Evolutionary conservation across 768 basidiomycete genomes (phyloP).

Genomic region (Cystofilobasidium macerans): DNA sequence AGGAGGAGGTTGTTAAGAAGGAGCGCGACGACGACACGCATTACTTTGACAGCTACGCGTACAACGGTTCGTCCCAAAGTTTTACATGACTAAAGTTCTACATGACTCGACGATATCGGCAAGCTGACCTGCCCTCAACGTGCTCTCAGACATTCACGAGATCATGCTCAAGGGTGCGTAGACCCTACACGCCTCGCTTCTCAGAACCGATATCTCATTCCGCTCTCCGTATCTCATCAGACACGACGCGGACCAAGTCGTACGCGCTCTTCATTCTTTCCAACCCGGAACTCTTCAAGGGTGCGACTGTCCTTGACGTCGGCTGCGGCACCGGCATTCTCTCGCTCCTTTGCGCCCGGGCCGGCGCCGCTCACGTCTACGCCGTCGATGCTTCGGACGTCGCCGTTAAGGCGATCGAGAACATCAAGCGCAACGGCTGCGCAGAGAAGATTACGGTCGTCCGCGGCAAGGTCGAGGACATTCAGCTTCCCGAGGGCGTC

Average conservation of each 20-base stretch:
- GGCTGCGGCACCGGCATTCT: conserved; percentile 93
- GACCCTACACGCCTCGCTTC: background rate
- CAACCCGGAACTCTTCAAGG: conserved; percentile 68
- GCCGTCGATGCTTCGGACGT: conserved; percentile 85
- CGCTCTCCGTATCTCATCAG: conserved; percentile 33
- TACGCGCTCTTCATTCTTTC: conserved; percentile 84
- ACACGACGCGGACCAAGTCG: conserved; percentile 82
- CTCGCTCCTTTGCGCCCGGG: conserved; percentile 75
- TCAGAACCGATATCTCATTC: background rate
- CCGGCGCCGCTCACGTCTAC: conserved; percentile 80
- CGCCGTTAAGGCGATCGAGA: conserved; percentile 61
- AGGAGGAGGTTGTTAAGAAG: conserved; percentile 23
- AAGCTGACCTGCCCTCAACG: background rate
- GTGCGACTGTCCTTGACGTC: conserved; percentile 81
- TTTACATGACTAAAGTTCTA: too few relatives aligned
- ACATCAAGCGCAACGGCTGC: conserved; percentile 61
- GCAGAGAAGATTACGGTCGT: conserved; percentile 72
- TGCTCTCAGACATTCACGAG: conserved; percentile 74
- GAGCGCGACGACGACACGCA: conserved; percentile 76
- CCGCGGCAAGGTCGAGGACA: conserved; percentile 80
- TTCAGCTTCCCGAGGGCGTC: conserved; percentile 58
- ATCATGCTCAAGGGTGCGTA: conserved; percentile 64
- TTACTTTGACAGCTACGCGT: conserved; percentile 82
- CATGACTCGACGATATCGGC: too few relatives aligned
- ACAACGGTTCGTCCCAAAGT: conserved; percentile 57